Conservation (phyloP, 2,329 filamentous ascomycete species). For the Diplodia mutila region DNA sequence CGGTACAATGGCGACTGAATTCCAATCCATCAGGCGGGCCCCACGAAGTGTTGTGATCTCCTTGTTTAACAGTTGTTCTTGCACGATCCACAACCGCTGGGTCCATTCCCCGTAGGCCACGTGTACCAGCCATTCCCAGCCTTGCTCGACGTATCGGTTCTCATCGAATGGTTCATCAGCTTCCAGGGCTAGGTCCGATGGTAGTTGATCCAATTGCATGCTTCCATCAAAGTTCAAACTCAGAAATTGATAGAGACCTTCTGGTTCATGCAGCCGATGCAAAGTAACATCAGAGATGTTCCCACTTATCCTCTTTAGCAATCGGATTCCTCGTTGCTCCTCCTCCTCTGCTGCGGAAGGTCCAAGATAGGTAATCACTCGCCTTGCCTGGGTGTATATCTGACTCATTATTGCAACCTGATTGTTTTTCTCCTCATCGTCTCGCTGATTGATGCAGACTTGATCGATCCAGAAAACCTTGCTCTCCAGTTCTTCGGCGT, state of each 20-base stretch:
- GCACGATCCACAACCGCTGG: background rate
- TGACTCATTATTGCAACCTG: background rate
- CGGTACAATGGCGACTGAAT: background rate
- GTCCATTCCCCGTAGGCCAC: background rate
- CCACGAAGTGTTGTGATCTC: background rate
- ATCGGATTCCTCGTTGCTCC: background rate
- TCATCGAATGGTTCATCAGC: background rate
- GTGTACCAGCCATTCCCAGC: background rate
- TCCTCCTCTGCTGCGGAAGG: background rate
- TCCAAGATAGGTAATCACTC: background rate
- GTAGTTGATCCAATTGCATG: background rate
- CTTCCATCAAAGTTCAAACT: background rate
- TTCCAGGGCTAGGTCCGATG: background rate
- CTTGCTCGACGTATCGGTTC: background rate
- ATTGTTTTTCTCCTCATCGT: background rate
- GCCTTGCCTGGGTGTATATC: background rate
- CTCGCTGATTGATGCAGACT: background rate
- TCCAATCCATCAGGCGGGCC: background rate
- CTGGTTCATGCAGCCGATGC: background rate
- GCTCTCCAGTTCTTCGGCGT: background rate
- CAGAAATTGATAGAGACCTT: rapidly evolving
- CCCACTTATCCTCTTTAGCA: background rate
- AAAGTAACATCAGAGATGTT: background rate
- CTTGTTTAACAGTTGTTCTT: background rate
- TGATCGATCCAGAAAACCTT: background rate